Conservation (phyloP, 2,329 filamentous ascomycete genomes). For the Hypoxylon rubiginosum region DNA sequence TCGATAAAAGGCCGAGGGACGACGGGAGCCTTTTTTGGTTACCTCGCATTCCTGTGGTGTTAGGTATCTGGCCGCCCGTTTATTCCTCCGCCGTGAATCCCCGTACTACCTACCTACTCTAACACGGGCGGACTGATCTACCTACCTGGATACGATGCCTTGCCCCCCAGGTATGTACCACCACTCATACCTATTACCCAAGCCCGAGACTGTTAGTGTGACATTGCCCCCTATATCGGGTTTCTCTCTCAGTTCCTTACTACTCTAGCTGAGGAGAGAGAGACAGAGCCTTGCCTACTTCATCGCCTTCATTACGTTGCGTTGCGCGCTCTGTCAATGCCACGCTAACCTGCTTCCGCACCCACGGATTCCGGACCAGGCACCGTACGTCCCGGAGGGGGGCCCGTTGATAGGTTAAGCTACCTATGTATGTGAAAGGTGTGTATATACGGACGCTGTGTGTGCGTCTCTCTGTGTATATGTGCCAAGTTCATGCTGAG, state of each 20-base stretch:
- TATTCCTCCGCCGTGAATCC: not conserved
- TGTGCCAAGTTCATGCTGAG: not conserved
- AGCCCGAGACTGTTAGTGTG: not conserved
- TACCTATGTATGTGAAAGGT: no score
- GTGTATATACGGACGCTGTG: slow-evolving; percentile 6
- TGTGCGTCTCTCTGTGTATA: no score
- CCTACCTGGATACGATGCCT: no score
- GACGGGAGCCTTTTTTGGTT: not conserved
- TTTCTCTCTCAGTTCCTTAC: not conserved
- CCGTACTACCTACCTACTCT: no score
- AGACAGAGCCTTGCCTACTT: slow-evolving; percentile 10
- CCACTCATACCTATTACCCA: not conserved
- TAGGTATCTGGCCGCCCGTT: no score
- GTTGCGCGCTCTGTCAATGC: not conserved
- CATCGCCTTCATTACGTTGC: not conserved
- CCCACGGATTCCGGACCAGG: slow-evolving; percentile 14
- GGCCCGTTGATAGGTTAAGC: no score
- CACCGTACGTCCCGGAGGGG: slow-evolving; percentile 11
- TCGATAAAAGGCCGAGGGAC: no score
- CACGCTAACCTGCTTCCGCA: not conserved
- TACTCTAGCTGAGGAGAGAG: not conserved
- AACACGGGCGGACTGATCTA: no score
- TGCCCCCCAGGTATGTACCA: no score
- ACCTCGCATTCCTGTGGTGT: not conserved
- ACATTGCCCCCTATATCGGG: slow-evolving; percentile 18